Base-by-base conservation (phyloP, 129 eudicot genomes). In the Smallanthus sonchifolius region DNA sequence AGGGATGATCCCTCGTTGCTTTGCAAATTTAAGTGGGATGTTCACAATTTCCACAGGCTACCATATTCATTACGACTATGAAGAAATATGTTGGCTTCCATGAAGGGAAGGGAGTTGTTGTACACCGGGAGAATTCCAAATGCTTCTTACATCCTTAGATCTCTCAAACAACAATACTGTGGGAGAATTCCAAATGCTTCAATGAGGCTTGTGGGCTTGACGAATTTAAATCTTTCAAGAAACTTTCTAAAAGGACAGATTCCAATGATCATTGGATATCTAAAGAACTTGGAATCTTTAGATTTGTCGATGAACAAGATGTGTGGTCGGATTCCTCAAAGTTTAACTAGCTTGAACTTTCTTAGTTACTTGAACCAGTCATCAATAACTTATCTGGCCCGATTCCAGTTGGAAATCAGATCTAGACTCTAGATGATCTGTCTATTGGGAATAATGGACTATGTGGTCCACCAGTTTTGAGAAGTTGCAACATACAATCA, bases 311-410 rank as follows among this genome's bases (percentile, higher is more conserved):
- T 61, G 67, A 61, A 61, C 24, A 13, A 1, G 20, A 14, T 61
- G 20, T 61, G 5, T 2, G 67, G 67, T 34, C 67, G 1, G 20
- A 61, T 61, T 24, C 30, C 30, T 24, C 30, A 24, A 24, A 24
- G 30, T 24, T 24, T 24, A 1, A 24, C 30, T 24, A 61, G 4
- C 43, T 61, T 61, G 11, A 32, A 14, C 19, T 35, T 0, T 4
- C 40, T 61, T 34, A 34, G 67, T 20, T 61, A 34, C 67, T 61
- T 61, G n/a, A 61, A 61, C 67, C 37, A 34, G 10, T 61, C 67
- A 0, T 61, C 24, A 24, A 24, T 24, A 24, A 24, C 1, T 1
- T 24, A 24, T 24, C 30, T 24, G 30, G 30, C 30, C 30, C 30
- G 1, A 24, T 24, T 24, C 30, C 30, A 24, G 30, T 24, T 24